Evolutionary conservation across 768 basidiomycete genomes (phyloP).

Genomic region (Termitomyces sp.): DNA sequence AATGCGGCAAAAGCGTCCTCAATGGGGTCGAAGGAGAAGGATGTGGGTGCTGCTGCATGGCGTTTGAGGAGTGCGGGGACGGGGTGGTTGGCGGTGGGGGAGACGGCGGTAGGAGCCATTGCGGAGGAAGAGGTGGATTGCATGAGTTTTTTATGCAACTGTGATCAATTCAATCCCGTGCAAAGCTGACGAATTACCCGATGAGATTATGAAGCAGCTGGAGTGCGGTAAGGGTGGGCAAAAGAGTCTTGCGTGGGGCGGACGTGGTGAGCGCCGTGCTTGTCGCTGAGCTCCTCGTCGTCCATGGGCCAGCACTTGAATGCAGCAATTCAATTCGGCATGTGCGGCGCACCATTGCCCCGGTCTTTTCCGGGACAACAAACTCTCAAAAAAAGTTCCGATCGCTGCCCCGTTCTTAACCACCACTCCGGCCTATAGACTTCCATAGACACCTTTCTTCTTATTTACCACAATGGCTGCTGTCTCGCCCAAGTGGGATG

Average conservation of each 20-base stretch:
- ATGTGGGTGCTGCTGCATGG: constrained; percentile 27
- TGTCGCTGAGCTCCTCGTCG: neutral
- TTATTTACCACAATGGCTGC: constrained; percentile 45
- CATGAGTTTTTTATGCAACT: neutral
- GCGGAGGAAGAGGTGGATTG: neutral
- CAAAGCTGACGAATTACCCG: constrained; percentile 1
- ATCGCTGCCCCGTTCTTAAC: constrained; percentile 16
- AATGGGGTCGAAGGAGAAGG: constrained; percentile 75
- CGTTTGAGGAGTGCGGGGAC: constrained; percentile 6
- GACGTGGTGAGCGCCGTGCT: neutral
- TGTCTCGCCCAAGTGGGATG: constrained; percentile 66
- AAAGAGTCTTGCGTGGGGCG: neutral
- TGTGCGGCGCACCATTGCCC: constrained; percentile 31
- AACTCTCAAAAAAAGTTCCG: constrained; percentile 18
- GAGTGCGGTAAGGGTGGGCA: neutral
- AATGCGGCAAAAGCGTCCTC: constrained; percentile 78
- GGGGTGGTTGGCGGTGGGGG: neutral
- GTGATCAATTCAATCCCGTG: constrained; percentile 6
- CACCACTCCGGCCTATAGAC: constrained; percentile 25
- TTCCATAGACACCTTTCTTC: constrained; percentile 20
- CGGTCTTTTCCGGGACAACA: constrained; percentile 33
- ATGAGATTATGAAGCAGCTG: neutral
- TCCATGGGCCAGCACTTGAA: neutral
- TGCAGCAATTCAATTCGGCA: constrained; percentile 5
- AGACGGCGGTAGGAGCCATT: constrained; percentile 13